phyloP scores from a whole-genome alignment of 768 basidiomycete species.

The Mycena epipterygia region DNA sequence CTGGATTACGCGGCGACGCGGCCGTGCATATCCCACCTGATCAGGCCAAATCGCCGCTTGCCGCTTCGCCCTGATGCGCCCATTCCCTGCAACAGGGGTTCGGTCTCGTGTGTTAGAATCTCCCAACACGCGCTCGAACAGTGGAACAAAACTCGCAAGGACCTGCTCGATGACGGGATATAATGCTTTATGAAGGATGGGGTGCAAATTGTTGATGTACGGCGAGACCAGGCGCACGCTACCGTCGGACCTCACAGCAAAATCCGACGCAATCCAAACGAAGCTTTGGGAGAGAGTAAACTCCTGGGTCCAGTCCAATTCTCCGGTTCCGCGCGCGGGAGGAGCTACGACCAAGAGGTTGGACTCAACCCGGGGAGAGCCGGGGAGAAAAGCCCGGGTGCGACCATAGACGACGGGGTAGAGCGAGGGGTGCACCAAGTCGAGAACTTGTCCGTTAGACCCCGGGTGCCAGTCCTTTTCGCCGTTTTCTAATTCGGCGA shows the following conservation, averaged over 20 bases:
- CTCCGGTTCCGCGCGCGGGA: not conserved
- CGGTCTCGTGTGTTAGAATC: not conserved
- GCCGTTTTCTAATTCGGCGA: constrained; percentile 35
- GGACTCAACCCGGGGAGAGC: not conserved
- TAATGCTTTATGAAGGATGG: not conserved
- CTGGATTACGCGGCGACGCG: not conserved
- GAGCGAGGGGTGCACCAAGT: constrained; percentile 9
- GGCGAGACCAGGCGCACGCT: constrained; percentile 6
- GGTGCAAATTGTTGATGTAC: constrained; percentile 25
- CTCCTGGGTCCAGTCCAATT: not conserved
- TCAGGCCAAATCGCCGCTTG: not conserved
- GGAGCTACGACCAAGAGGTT: not conserved
- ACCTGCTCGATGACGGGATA: constrained; percentile 1
- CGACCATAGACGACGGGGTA: constrained; percentile 42
- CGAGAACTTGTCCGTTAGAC: constrained; percentile 42
- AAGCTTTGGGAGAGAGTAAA: constrained; percentile 3
- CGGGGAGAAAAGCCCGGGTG: constrained; percentile 20
- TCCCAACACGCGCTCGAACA: not conserved
- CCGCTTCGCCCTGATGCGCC: not conserved
- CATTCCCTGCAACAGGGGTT: not conserved
- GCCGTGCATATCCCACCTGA: not conserved
- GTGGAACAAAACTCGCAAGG: not conserved
- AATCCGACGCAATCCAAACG: constrained; percentile 17
- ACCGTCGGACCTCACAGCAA: not conserved
- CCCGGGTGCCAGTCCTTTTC: constrained; percentile 45